Evolutionary conservation across 805 yeast species (phyloP), one percentile per base, ranked within the genome.

Genomic region (Yamadazyma ubonensis): DNA sequence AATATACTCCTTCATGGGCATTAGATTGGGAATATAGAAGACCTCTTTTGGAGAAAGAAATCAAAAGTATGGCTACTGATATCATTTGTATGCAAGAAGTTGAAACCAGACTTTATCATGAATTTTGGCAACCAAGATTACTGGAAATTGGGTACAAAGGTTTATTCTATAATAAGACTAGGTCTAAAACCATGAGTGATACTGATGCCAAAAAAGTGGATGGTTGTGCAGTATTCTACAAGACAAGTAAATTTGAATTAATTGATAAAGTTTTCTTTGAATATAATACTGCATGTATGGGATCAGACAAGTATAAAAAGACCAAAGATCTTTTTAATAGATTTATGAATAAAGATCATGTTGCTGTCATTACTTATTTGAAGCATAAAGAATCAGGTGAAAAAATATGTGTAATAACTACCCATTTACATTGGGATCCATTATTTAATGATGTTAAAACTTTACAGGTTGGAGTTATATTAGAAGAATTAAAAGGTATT

Each of bases 381-480:
- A 88, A 86, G 57, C 93, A 86, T 54, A 60, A 71, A 23, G 75
- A 74, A 39, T 78, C 90, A 5, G 88, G 90, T 12, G 85, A 83
- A 57, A 75, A 76, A 46, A 64, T 91, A 27, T 72, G 86, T 50
- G 71, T 88, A 26, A 89, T 86, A 3, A 91, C 89, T 54, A 91
- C 98, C 0, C 99, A 93, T 72, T 77, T 93, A 60, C 97, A 91
- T 61, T 93, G 99, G 98, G 97, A 93, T 68, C 99, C 99, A 3
- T 87, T 86, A 36, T 86, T 82, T 57, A 87, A 87, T 58, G 99
- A 93, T 65, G 99, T 93, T 41, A 93, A 93, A 62, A 80, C 97
- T 2, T 83, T 93, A 66, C 99, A 93, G 69, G 93, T 86, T 41
- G 97, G 96, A 30, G 83, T 93, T 20, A 68, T 93, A 48, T 66